These are phyloP conservation scores for Pseudogymnoascus sp. DNA, from an alignment of 2,329 filamentous ascomycete species.

Conservation along the genomic window DNA sequence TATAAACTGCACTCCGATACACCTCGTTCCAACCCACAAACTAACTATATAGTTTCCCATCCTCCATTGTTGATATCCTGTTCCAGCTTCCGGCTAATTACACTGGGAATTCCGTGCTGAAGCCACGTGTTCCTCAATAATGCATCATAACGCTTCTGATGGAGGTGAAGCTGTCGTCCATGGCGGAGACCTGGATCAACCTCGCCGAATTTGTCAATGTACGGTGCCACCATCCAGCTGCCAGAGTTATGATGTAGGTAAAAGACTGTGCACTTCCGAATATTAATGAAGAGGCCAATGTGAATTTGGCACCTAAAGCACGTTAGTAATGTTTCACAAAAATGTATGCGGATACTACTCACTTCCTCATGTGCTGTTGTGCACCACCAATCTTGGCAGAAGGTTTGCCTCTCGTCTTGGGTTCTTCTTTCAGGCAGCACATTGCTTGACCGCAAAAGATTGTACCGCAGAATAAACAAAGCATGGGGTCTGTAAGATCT, in stretches of 20 bases:
- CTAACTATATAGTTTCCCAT: conserved; percentile 72
- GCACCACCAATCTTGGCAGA: conserved; percentile 65
- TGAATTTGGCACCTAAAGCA: conserved; percentile 70
- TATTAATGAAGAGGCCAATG: conserved; percentile 91
- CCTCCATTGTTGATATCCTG: conserved; percentile 95
- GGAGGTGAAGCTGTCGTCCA: conserved; percentile 83
- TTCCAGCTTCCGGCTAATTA: conserved; percentile 85
- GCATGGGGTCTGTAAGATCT: conserved; percentile 80
- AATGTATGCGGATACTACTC: conserved; percentile 35
- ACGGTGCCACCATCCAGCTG: conserved; percentile 81
- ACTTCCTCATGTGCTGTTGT: conserved; percentile 85
- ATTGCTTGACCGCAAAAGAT: conserved; percentile 92
- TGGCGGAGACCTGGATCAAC: conserved; percentile 85
- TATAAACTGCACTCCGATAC: not conserved
- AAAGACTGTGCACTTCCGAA: conserved; percentile 88
- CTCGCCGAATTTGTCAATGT: conserved; percentile 94
- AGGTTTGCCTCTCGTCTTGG: conserved; percentile 35
- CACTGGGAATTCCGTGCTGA: conserved; percentile 76
- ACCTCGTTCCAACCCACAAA: not conserved
- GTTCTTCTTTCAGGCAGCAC: conserved; percentile 70
- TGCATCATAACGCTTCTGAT: conserved; percentile 88
- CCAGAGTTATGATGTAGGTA: conserved; percentile 79
- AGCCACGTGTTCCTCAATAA: conserved; percentile 83
- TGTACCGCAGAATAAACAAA: conserved; percentile 94
- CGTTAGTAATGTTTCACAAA: conserved; percentile 23